Evolutionary conservation across 148 eudicot genomes (phyloP), one percentile per base, ranked within the genome.

Genomic region (Fagopyrum esculentum): DNA sequence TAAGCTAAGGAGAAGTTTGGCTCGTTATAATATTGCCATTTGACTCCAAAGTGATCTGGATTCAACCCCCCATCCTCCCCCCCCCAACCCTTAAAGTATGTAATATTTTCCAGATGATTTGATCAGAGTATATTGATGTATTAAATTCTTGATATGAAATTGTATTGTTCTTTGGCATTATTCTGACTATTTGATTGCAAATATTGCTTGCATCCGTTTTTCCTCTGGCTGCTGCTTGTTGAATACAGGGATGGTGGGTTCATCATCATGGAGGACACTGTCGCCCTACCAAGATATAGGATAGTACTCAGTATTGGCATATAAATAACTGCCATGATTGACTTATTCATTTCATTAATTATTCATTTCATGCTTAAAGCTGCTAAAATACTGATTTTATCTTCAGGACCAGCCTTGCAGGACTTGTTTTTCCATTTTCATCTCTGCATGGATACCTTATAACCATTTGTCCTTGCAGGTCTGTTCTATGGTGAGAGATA

Each of bases 401-500:
- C 5, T 61, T 61, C 43, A 61, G 6, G 19, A 22, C 64, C 30
- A 59, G 64, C 12, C 26, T 59, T 61, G 68, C 68, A 26, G 22
- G 8, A 9, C 15, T 35, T 0, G 8, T 22, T 19, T 26, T 60
- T 60, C 66, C 66, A 22, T 43, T 43, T 19, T 45, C 40, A 74
- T 8, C 29, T 6, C 48, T 57, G 2, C 19, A 17, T 64, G 26
- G 47, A 15, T 56, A 74, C 26, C 64, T 19, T 44, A 74, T 35
- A 13, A 45, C 9, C 50, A 57, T 60, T 26, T 77, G 45, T 75
- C 56, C 72, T 71, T 82, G 79, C 86, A 94, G 97, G 83, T 94
- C 43, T 92, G 96, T 77, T 82, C 94, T 77, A 85, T 88, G 88
- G 93, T 87, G 77, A 87, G 96, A 84, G 98, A 94, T 84, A 91